A percentile compares a stretch with the other conserved stretches of the same genome.
These are phyloP conservation scores for Ambrosia trifida DNA, from an alignment of 129 eudicot species.

Conservation along the genomic window DNA sequence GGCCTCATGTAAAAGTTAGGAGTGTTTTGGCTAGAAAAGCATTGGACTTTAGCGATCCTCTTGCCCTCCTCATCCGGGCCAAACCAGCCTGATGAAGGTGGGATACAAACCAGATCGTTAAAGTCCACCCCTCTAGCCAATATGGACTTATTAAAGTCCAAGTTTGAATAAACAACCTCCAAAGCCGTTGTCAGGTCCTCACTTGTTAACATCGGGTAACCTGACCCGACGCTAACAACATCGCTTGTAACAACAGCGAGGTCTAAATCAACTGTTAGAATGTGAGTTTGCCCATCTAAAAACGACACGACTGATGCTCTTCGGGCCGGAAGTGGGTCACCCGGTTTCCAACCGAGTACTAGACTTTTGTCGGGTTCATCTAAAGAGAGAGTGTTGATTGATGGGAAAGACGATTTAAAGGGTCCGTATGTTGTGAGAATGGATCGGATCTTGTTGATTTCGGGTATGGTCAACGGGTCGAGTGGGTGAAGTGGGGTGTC, in stretches of 20 bases:
- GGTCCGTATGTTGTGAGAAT: constrained; percentile 40
- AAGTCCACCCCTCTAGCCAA: constrained; percentile 53
- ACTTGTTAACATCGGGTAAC: constrained; percentile 53
- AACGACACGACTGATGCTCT: constrained; percentile 49
- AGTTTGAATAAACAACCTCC: constrained; percentile 20
- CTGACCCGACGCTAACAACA: constrained; percentile 36
- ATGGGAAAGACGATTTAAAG: constrained; percentile 33
- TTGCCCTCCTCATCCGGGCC: constrained; percentile 61
- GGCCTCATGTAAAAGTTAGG: constrained; percentile 81
- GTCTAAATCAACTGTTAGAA: constrained; percentile 50
- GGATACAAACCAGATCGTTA: constrained; percentile 40
- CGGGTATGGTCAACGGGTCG: constrained; percentile 57
- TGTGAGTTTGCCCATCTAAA: constrained; percentile 39
- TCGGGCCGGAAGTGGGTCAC: constrained; percentile 58
- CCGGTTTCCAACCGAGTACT: constrained; percentile 51
- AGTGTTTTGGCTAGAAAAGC: constrained; percentile 53
- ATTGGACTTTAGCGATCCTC: constrained; percentile 53
- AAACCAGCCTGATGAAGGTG: constrained; percentile 69
- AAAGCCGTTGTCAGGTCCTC: constrained; percentile 45
- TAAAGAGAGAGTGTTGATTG: constrained; percentile 49
- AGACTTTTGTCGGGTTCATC: constrained; percentile 56
- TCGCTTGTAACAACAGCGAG: constrained; percentile 35
- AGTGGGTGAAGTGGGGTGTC: constrained; percentile 53
- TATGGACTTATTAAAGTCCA: constrained; percentile 51
- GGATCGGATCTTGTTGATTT: constrained; percentile 45